These are phyloP conservation scores for Mentha longifolia DNA, from an alignment of 257 asterid genomes.

Conservation along the genomic window DNA sequence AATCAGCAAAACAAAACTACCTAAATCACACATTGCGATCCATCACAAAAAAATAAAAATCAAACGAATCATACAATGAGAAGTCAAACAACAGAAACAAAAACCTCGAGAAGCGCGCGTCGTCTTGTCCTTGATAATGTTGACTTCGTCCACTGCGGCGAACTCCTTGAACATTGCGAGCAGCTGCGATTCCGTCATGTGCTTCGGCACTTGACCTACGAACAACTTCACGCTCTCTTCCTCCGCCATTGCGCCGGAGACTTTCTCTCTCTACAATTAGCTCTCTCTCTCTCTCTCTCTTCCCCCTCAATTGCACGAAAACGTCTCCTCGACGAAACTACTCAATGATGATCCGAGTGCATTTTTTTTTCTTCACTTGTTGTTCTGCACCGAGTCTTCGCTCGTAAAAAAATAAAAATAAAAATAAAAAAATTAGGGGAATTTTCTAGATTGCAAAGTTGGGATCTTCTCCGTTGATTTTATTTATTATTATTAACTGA, in stretches of 20 bases:
- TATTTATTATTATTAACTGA: conserved; percentile 36
- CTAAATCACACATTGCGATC: conserved; percentile 60
- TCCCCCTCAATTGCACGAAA: conserved; percentile 14
- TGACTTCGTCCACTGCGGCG: conserved; percentile 85
- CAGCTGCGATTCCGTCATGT: conserved; percentile 80
- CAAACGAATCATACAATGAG: conserved; percentile 36
- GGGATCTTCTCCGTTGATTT: conserved; percentile 51
- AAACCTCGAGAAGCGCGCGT: conserved; percentile 95
- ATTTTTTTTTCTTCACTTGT: conserved; percentile 20
- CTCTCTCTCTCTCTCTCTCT: conserved; percentile 34
- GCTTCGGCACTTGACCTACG: conserved; percentile 93
- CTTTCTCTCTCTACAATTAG: conserved; percentile 33
- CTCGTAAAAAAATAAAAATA: conserved; percentile 35
- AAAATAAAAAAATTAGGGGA: conserved; percentile 32
- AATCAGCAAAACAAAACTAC: conserved; percentile 18
- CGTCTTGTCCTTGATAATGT: conserved; percentile 80
- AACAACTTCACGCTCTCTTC: conserved; percentile 86
- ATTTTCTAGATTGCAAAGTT: conserved; percentile 47
- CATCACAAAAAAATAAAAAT: conserved; percentile 28
- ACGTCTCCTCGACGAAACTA: conserved; percentile 18
- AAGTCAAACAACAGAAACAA: conserved; percentile 25
- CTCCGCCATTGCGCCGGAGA: conserved; percentile 70
- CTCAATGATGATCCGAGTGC: conserved; percentile 41
- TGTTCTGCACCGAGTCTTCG: conserved; percentile 55
- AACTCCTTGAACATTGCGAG: conserved; percentile 70